Evolutionary conservation across 352 stramenopile species (phyloP).

Genomic region (Pythium volutum): DNA sequence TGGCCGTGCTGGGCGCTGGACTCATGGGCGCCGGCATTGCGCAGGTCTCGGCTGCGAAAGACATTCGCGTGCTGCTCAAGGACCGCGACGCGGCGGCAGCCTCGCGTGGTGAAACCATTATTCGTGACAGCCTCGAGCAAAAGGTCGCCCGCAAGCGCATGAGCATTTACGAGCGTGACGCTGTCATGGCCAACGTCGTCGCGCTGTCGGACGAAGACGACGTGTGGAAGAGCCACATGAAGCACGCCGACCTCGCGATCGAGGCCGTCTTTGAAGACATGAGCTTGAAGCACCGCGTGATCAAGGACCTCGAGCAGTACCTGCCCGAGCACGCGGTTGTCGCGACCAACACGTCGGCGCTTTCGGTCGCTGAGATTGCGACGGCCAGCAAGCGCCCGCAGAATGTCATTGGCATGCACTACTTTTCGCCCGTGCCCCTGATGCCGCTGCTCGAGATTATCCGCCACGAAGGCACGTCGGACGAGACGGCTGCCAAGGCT

Average conservation of each 20-base stretch:
- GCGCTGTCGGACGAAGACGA: slow-evolving; percentile 92
- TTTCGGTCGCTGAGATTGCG: slow-evolving; percentile 96
- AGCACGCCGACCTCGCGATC: slow-evolving; percentile 94
- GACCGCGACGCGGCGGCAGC: slow-evolving; percentile 90
- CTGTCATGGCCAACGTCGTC: slow-evolving; percentile 90
- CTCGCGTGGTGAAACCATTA: slow-evolving; percentile 88
- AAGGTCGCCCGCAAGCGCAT: slow-evolving; percentile 95
- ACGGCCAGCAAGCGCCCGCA: slow-evolving; percentile 76
- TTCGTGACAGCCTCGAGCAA: slow-evolving; percentile 93
- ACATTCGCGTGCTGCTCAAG: slow-evolving; percentile 95
- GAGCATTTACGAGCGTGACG: slow-evolving; percentile 88
- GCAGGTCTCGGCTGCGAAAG: slow-evolving; percentile 94
- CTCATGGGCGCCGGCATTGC: slow-evolving; percentile 98
- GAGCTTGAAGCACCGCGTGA: slow-evolving; percentile 94
- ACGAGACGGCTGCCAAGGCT: slow-evolving; percentile 87
- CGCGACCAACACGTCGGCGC: slow-evolving; percentile 97
- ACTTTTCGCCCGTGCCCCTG: slow-evolving; percentile 96
- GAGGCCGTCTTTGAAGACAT: slow-evolving; percentile 99
- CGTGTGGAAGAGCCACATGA: slow-evolving; percentile 92
- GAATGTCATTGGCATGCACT: slow-evolving; percentile 98
- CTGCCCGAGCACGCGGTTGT: slow-evolving; percentile 94
- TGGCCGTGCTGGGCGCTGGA: slow-evolving; percentile 96
- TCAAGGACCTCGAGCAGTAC: slow-evolving; percentile 92
- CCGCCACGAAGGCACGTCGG: slow-evolving; percentile 90
- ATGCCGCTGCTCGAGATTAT: slow-evolving; percentile 99